Base-by-base conservation (phyloP, 2,329 filamentous ascomycete species). In the Plenodomus lindquistii region DNA sequence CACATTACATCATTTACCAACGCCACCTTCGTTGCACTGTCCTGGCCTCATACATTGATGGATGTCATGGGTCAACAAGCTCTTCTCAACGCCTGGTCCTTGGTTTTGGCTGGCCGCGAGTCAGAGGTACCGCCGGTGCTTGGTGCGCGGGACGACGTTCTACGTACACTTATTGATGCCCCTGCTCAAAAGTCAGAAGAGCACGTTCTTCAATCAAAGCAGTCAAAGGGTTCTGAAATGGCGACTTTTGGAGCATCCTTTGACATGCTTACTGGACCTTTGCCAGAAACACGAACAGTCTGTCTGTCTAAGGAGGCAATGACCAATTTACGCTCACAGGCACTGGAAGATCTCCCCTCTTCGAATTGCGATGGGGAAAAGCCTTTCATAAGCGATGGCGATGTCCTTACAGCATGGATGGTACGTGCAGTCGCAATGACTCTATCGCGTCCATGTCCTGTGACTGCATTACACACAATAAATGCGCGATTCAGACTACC, bases 1-100 rank as follows among this genome's bases (percentile, higher is more conserved):
- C 77, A 80, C 50, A 66, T 82, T 36, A 73, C 75, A 3, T 73
- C 73, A 0, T 83, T 83, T 57, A 59, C 55, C 2, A 76, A 84
- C 46, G 76, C 77, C 0, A 83, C 81, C 0, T 59, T 83, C 0
- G 66, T 83, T 1, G 69, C 71, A 0, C 52, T 83, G 0, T 65
- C 67, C 1, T 80, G 73, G 65, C 73, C 76, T 2, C 81, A 83
- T 58, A 75, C 73, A 0, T 59, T 81, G 5, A 74, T 75, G 48
- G 80, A 82, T 50, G 76, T 69, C 2, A 69, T 78, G 54, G 79
- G 77, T 3, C 69, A 70, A 21, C 56, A 64, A 2, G 72, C 66
- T 1, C 62, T 83, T 7, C 52, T 82, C 2, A 54, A 71, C 1
- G 75, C 71, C 7, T 83, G 80, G 80, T 77, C 69, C 0, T 62